Evolutionary conservation across 106 monocot genomes (phyloP).

Genomic region (Gastrodia elata): DNA sequence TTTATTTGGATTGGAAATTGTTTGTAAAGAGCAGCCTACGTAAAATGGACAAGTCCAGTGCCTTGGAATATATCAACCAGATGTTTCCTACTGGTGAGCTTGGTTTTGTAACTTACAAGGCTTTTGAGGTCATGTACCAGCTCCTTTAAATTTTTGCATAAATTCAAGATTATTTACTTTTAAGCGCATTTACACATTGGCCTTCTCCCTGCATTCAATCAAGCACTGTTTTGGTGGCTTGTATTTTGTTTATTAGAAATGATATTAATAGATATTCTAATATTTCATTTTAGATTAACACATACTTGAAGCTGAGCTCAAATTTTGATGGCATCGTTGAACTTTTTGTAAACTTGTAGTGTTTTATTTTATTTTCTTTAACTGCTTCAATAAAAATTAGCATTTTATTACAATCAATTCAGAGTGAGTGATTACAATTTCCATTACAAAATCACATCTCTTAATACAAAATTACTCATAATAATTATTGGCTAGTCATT

Average conservation of each 20-base stretch:
- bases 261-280: not conserved
- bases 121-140: not conserved
- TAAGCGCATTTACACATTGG: not conserved
- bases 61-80: constrained; percentile 91
- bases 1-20: not conserved
- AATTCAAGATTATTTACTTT: not conserved
- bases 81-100: constrained; percentile 93
- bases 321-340: not conserved
- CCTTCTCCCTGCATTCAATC: not conserved
- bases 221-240: not conserved
- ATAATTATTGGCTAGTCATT: not conserved
- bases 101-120: not conserved
- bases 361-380: not conserved
- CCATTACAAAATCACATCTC: not conserved
- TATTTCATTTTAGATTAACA: not conserved
- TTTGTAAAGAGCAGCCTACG: not conserved
- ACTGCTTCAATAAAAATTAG: not conserved
- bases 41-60: constrained; percentile 88
- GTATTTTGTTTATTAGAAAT: not conserved
- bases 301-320: not conserved
- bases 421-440: not conserved
- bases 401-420: not conserved
- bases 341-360: not conserved
- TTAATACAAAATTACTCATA: not conserved
- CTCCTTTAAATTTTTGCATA: not conserved